Evolutionary conservation across 768 basidiomycete species (phyloP), one percentile per base, ranked within the genome.

Genomic region (Hygrocybe punicea): DNA sequence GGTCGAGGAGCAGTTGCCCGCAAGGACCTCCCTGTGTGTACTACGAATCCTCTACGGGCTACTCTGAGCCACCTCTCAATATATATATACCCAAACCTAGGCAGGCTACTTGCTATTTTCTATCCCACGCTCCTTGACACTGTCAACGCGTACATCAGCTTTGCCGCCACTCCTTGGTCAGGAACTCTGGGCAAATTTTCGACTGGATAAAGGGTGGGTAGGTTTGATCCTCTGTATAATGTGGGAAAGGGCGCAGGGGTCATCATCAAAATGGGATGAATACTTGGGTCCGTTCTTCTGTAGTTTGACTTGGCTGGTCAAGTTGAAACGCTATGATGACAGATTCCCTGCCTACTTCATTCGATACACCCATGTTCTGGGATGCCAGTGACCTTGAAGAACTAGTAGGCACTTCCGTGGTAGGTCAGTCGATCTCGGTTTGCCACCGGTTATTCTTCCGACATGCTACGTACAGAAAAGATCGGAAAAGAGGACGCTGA

Each of bases 341-440:
- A 90, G 89, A 71, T 24, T 80, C 79, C 14, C 78, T 98, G 58
- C 95, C 95, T 0, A 75, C 65, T 11, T 58, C 62, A 11, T 98
- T 98, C 67, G 81, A 88, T 62, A 95, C 94, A 0, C 92, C 93
- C 1, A 98, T 99, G 91, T 95, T 98, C 67, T 98, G 97, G 97
- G 74, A 67, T 42, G 78, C 81, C 2, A 79, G 78, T 2, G 93
- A 97, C 53, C 71, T 95, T 9, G 70, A 74, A 23, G 86, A 91
- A 61, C 78, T 99, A 13, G 73, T 77, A 56, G 97, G 93, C 0
- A 96, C 93, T 44, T 81, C 85, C n/a, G 84, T 98, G 71, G 80
- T 92, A 79, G 83, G 92, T 93, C 67, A 66, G 81, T 83, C 67
- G 40, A 40, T 23, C 39, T 29, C 13, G 4, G 6, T 50, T 36